Evolutionary conservation across 2,329 filamentous ascomycete genomes (phyloP), one percentile per base, ranked within the genome.

Genomic region (Harringtonia lauricola): DNA sequence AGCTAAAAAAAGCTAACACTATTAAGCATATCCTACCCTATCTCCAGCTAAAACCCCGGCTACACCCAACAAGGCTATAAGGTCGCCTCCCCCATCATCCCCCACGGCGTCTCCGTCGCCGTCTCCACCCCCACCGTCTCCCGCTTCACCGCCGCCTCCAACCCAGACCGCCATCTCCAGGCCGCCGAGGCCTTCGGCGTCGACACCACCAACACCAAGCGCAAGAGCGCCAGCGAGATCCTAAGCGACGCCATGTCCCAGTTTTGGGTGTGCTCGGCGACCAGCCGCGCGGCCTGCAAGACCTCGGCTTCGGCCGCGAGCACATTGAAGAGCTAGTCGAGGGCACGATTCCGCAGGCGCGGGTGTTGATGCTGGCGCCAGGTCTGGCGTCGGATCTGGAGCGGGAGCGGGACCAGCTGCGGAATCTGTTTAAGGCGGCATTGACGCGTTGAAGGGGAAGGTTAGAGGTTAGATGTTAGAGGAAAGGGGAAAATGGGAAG

Each of bases 11-110:
- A n/a, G n/a, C 34, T 36, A 26, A 44, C 13, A 17, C 30, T n/a
- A 24, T 6, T 21, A 79, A 76, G 90, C 59, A 96, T 98, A 90
- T 94, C 86, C 21, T 98, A 98, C 58, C 92, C 92, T 17, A 95
- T 98, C 57, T 94, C 87, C 1, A 86, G 88, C 24, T 89, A 95
- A 60, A 98, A 98, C 60, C 86, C 86, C 0, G 82, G 83, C 6
- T 96, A 96, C 65, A 81, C 79, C 55, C 92, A 98, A 59, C 63
- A 74, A 0, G 92, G 92, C 15, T 98, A 98, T 61, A 68, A 81
- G 2, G 79, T 94, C 8, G 64, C 76, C 22, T 60, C 72, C 26
- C 79, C 85, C 10, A 83, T 98, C 55, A 96, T 98, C 57, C 92
- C 92, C 0, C 92, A 98, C 61, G 92, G 92, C 43, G 92, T 98